phyloP scores from a whole-genome alignment of 1,284 basidiomycete species.

The Marasmius oreades region DNA sequence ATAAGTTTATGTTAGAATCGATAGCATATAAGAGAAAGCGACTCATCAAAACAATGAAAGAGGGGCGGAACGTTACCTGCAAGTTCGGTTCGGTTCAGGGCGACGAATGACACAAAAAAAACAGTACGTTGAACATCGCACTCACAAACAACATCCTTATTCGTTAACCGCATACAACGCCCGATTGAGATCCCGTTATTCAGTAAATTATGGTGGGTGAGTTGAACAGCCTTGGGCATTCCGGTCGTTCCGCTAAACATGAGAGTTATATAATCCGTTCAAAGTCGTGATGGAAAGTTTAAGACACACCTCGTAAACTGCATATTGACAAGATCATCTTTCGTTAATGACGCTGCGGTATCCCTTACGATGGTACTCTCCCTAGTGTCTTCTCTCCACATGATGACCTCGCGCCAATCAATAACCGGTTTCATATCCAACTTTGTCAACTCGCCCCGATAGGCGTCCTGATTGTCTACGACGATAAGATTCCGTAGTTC shows the following conservation, averaged over 20 bases:
- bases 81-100: not conserved
- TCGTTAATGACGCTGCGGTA: slow-evolving; percentile 36
- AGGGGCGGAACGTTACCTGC: slow-evolving; percentile 76
- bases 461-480: slow-evolving; percentile 55
- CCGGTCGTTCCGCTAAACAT: slow-evolving; percentile 72
- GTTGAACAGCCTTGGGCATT: slow-evolving; percentile 72
- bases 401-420: slow-evolving; percentile 64
- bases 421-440: slow-evolving; percentile 46
- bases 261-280: not conserved
- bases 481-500: slow-evolving; percentile 65
- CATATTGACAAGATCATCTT: slow-evolving; percentile 75
- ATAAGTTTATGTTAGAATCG: slow-evolving; percentile 7
- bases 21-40: not conserved
- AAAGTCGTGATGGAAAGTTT: not conserved
- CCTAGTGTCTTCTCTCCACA: slow-evolving; percentile 52
- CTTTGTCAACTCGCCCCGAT: slow-evolving; percentile 34
- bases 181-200: slow-evolving; percentile 77
- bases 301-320: slow-evolving; percentile 73
- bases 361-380: slow-evolving; percentile 41
- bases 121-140: slow-evolving; percentile 8
- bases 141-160: slow-evolving; percentile 66
- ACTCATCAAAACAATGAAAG: slow-evolving; percentile 89
- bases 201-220: slow-evolving; percentile 74
- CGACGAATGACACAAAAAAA: not conserved
- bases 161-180: slow-evolving; percentile 63